These are phyloP conservation scores for Polychytrium aggregatum DNA, from an alignment of 192 early-diverging fungal genomes.

Conservation along the genomic window DNA sequence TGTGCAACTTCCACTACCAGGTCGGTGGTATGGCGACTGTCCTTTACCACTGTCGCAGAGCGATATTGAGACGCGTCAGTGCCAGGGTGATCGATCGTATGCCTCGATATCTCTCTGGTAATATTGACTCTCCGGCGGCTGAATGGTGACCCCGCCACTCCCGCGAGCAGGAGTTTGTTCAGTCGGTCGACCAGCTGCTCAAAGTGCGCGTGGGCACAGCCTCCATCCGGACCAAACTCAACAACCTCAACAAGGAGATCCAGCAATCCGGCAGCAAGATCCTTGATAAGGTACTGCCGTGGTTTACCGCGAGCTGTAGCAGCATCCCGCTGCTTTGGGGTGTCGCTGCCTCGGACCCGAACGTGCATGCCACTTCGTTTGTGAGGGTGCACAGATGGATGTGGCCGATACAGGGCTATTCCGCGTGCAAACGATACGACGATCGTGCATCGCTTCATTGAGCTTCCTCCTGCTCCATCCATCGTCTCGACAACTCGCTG, in stretches of 20 bases:
- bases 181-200: slow-evolving; percentile 88
- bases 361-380: too few relatives aligned
- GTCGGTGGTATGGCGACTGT: slow-evolving; percentile 42
- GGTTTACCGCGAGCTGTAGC: not conserved
- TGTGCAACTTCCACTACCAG: slow-evolving; percentile 94
- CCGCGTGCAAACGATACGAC: too few relatives aligned
- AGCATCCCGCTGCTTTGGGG: too few relatives aligned
- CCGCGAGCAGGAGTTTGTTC: slow-evolving; percentile 66
- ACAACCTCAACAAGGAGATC: slow-evolving; percentile 73
- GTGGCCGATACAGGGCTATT: too few relatives aligned
- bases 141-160: too few relatives aligned
- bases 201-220: slow-evolving; percentile 85
- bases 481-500: too few relatives aligned
- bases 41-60: slow-evolving; percentile 8
- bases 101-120: not conserved
- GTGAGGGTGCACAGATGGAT: too few relatives aligned
- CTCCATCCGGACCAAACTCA: slow-evolving; percentile 72
- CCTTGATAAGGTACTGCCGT: slow-evolving; percentile 55
- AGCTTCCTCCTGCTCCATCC: too few relatives aligned
- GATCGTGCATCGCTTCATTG: too few relatives aligned
- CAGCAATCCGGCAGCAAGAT: slow-evolving; percentile 70
- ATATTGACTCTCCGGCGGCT: too few relatives aligned
- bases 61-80: not conserved
- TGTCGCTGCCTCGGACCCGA: too few relatives aligned
- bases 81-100: not conserved